These are phyloP conservation scores for Hypomyces rosellus DNA, from an alignment of 2,329 filamentous ascomycete genomes.

Conservation along the genomic window DNA sequence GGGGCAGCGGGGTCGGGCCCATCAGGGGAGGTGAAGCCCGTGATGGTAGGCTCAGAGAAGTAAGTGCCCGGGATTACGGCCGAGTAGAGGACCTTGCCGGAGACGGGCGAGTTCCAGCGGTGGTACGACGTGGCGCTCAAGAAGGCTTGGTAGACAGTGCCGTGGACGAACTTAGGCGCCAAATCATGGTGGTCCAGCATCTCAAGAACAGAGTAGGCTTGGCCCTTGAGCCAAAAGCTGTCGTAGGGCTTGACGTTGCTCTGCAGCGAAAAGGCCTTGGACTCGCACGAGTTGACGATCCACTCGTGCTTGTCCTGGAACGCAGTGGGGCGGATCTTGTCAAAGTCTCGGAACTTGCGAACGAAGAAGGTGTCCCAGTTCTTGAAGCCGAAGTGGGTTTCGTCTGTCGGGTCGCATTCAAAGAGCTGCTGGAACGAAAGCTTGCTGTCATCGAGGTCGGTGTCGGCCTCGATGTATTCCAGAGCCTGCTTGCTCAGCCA, in stretches of 20 bases:
- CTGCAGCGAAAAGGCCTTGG: conserved; percentile 43
- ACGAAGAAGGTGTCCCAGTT: conserved; percentile 63
- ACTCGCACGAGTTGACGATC: conserved; percentile 56
- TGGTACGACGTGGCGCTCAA: conserved; percentile 59
- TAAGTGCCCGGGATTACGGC: conserved; percentile 55
- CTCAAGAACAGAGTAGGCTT: conserved; percentile 55
- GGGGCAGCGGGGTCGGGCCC: conserved; percentile 15
- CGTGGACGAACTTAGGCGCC: conserved; percentile 47
- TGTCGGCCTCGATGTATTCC: conserved; percentile 13
- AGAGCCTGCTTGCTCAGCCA: conserved; percentile 17
- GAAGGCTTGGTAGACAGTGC: conserved; percentile 62
- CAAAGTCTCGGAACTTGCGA: conserved; percentile 36
- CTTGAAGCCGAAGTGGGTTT: conserved; percentile 39
- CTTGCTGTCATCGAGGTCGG: conserved; percentile 12
- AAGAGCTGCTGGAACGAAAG: conserved; percentile 16
- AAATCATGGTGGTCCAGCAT: conserved; percentile 50
- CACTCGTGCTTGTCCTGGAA: conserved; percentile 29
- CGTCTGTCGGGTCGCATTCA: conserved; percentile 14
- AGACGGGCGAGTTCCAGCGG: conserved; percentile 59
- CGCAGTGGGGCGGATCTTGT: conserved; percentile 45
- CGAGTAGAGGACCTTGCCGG: conserved; percentile 47
- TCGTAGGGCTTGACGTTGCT: conserved; percentile 45
- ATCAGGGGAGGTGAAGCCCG: conserved; percentile 9
- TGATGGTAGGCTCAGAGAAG: conserved; percentile 43
- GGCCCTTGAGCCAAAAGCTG: conserved; percentile 59